These are phyloP conservation scores for Porodaedalea pini DNA, from an alignment of 1,284 basidiomycete genomes.

Conservation along the genomic window DNA sequence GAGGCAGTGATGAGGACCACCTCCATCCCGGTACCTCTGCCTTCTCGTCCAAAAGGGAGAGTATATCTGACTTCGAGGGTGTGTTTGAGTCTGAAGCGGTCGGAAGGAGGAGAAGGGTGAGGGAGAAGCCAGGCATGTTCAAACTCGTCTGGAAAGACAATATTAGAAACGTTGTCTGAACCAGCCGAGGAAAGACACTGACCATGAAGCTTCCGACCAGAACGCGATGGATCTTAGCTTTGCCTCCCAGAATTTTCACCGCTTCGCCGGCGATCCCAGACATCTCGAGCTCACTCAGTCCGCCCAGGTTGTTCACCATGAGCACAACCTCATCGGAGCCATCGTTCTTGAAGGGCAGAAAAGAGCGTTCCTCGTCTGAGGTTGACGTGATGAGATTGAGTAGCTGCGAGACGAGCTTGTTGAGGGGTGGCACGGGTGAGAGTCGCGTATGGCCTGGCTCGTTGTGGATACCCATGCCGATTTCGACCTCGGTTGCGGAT, in stretches of 20 bases:
- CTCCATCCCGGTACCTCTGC: constrained; percentile 82
- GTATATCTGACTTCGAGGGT: constrained; percentile 48
- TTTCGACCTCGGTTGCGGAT: constrained; percentile 68
- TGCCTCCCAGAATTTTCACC: constrained; percentile 48
- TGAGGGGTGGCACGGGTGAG: constrained; percentile 66
- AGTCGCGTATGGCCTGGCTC: constrained; percentile 77
- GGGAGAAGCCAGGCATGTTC: constrained; percentile 92
- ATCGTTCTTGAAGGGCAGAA: constrained; percentile 71
- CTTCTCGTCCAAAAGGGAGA: constrained; percentile 76
- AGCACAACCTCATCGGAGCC: constrained; percentile 65
- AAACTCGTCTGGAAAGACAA: constrained; percentile 67
- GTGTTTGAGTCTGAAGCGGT: constrained; percentile 34
- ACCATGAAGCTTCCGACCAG: constrained; percentile 85
- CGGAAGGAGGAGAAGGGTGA: constrained; percentile 83
- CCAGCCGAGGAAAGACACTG: constrained; percentile 22
- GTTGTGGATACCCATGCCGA: constrained; percentile 92
- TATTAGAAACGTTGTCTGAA: neutral
- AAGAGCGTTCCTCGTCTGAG: constrained; percentile 79
- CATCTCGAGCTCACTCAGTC: constrained; percentile 84
- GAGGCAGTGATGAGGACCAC: constrained; percentile 52
- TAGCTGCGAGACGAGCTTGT: constrained; percentile 68
- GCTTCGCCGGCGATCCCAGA: constrained; percentile 66
- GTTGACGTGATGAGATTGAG: constrained; percentile 72
- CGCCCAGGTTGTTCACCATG: constrained; percentile 80
- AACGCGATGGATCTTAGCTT: constrained; percentile 57